These are phyloP conservation scores for Bacidia rubella DNA, from an alignment of 495 filamentous ascomycete species.

Conservation along the genomic window DNA sequence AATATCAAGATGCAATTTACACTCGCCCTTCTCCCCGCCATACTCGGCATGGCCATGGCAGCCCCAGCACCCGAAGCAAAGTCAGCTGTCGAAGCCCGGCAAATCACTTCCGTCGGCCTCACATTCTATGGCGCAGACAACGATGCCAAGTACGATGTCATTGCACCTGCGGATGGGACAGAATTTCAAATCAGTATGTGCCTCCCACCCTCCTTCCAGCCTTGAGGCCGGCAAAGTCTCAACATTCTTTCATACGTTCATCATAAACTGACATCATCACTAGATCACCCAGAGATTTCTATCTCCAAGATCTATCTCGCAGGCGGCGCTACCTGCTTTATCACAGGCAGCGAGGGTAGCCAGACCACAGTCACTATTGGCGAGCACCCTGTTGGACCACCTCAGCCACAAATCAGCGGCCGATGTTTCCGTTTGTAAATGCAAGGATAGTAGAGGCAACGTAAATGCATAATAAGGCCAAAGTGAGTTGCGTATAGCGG, in stretches of 20 bases:
- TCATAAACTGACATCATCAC: neutral
- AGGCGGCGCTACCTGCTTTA: neutral
- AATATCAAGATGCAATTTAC: neutral
- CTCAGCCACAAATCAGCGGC: neutral
- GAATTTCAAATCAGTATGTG: neutral
- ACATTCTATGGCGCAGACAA: neutral
- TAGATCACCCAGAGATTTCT: neutral
- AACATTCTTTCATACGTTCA: neutral
- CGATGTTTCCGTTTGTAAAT: no score
- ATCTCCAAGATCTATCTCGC: neutral
- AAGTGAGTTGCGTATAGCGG: no score
- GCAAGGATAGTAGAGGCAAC: no score
- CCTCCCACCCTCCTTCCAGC: neutral
- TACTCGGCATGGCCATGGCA: neutral
- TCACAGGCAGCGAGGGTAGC: neutral
- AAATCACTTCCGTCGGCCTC: neutral
- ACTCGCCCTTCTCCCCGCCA: neutral
- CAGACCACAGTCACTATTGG: neutral
- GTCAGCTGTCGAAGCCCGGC: neutral
- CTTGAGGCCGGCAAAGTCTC: no score
- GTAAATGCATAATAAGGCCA: no score
- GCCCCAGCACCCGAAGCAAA: neutral
- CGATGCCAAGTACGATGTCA: neutral
- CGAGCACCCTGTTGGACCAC: neutral
- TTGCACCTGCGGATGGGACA: neutral